These are phyloP conservation scores for Trichoderma simmonsii DNA, from an alignment of 2,329 filamentous ascomycete genomes.

Conservation along the genomic window DNA sequence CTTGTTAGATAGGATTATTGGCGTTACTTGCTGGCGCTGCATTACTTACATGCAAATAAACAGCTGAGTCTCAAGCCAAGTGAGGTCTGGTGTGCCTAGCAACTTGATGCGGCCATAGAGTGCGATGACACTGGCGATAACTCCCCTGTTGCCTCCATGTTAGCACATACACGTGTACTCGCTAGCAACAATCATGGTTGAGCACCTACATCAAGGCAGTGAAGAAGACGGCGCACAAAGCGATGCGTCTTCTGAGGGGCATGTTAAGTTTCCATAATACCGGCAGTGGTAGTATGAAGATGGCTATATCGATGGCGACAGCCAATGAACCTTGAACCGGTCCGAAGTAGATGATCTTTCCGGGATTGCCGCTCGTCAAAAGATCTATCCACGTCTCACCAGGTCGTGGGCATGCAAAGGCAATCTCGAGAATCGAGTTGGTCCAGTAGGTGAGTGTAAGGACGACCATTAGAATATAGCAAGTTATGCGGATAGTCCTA, in stretches of 20 bases:
- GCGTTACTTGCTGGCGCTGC: neutral
- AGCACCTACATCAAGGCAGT: conserved; percentile 19
- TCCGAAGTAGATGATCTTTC: neutral
- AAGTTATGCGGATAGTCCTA: conserved; percentile 4
- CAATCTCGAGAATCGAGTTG: neutral
- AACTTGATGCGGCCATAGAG: neutral
- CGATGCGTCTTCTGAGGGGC: conserved; percentile 2
- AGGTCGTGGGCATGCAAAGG: neutral
- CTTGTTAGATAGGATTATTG: neutral
- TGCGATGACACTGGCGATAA: conserved; percentile 1
- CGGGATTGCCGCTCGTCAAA: neutral
- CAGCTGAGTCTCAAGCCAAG: neutral
- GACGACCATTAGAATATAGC: conserved; percentile 21
- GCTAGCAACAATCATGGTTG: neutral
- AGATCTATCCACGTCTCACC: neutral
- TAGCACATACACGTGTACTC: neutral
- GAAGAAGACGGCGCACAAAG: conserved; percentile 20
- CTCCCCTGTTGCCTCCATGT: neutral
- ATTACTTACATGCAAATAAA: conserved; percentile 9
- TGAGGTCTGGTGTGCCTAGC: neutral
- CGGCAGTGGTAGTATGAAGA: conserved; percentile 21
- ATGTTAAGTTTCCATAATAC: conserved; percentile 18
- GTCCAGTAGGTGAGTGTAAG: conserved; percentile 14
- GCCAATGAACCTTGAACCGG: conserved; percentile 12
- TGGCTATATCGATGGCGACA: conserved; percentile 20